Evolutionary conservation across 805 yeast species (phyloP).

Genomic region (Candida boidinii): DNA sequence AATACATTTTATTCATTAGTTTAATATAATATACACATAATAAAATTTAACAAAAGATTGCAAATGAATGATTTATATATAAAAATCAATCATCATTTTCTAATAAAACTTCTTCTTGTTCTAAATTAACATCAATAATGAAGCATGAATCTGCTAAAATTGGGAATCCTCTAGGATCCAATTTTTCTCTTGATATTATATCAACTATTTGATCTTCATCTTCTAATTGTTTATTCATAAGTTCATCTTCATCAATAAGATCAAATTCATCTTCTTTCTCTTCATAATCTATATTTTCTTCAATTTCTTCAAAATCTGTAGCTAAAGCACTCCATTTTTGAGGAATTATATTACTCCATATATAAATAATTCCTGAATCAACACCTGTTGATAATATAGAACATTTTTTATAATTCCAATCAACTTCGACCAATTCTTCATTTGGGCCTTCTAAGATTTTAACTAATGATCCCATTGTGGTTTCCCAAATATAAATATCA

Average conservation of each 20-base stretch:
- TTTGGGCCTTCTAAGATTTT: constrained; percentile 86
- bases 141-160: constrained; percentile 50
- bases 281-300: constrained; percentile 80
- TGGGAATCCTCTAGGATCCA: constrained; percentile 68
- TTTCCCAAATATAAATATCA: constrained; percentile 90
- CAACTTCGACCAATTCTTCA: constrained; percentile 79
- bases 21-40: too few species aligned
- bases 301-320: constrained; percentile 92
- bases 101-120: constrained; percentile 2
- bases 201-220: constrained; percentile 60
- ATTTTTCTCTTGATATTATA: constrained; percentile 50
- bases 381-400: constrained; percentile 75
- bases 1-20: too few species aligned
- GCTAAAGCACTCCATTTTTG: constrained; percentile 96
- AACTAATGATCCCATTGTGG: constrained; percentile 76
- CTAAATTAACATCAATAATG: constrained; percentile 11
- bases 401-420: constrained; percentile 76
- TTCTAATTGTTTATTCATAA: constrained; percentile 50
- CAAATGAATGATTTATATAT: too few species aligned
- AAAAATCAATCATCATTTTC: too few species aligned
- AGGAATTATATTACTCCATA: constrained; percentile 77
- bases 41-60: too few species aligned
- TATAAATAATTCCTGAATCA: constrained; percentile 73
- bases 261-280: constrained; percentile 93
- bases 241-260: constrained; percentile 57